Conservation (phyloP, 208 protist genomes). For the Trypanosoma avium region DNA sequence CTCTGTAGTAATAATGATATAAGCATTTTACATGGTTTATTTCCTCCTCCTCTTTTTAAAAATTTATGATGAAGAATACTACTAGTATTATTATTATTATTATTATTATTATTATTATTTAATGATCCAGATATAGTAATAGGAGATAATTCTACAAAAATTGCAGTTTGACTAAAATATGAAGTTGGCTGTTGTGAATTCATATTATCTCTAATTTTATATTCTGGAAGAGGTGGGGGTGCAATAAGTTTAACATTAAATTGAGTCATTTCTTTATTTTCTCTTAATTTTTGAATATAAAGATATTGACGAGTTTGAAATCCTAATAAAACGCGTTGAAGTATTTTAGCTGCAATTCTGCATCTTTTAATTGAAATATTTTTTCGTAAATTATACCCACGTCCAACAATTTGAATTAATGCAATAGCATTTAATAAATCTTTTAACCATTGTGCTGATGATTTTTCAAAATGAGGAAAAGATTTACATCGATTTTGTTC, state of each 20-base stretch:
- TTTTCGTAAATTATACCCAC: constrained; percentile 23
- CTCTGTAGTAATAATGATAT: not conserved
- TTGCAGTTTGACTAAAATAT: not conserved
- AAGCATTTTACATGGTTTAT: not conserved
- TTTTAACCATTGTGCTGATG: no score
- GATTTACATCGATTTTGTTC: no score
- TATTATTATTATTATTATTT: no score
- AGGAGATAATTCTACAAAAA: not conserved
- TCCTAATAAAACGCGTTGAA: not conserved
- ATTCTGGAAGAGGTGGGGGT: not conserved
- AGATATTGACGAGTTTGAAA: not conserved
- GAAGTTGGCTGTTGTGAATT: not conserved
- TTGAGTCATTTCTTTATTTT: no score
- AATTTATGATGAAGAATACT: not conserved
- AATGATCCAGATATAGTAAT: no score
- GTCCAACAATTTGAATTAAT: constrained; percentile 34
- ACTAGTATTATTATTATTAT: not conserved
- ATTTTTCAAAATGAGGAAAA: no score
- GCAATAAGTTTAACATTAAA: not conserved
- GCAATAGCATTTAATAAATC: not conserved
- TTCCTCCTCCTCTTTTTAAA: not conserved
- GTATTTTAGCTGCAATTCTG: not conserved
- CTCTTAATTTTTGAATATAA: not conserved
- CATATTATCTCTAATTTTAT: not conserved
- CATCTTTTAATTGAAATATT: not conserved